These are phyloP conservation scores for Leccinellum luteum DNA, from an alignment of 768 basidiomycete genomes.

Conservation along the genomic window DNA sequence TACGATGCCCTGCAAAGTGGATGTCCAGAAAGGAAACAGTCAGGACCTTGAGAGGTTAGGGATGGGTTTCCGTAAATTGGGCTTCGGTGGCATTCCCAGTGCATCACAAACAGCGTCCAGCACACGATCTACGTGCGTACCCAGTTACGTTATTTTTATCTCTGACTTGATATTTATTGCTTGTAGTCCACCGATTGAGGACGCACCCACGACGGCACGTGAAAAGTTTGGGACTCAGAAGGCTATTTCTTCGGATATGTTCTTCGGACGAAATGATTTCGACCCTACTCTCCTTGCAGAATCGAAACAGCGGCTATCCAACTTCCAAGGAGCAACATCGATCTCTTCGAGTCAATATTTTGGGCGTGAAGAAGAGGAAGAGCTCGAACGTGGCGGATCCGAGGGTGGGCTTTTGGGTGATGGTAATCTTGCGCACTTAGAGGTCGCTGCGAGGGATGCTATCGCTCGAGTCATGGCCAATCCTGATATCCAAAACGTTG, in stretches of 20 bases:
- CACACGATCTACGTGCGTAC: constrained; percentile 37
- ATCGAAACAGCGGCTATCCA: constrained; percentile 76
- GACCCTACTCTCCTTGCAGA: constrained; percentile 70
- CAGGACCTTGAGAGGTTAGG: constrained; percentile 57
- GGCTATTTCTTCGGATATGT: constrained; percentile 97
- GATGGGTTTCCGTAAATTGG: constrained; percentile 75
- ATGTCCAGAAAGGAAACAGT: constrained; percentile 39
- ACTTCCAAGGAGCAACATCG: constrained; percentile 88
- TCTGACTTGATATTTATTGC: neutral
- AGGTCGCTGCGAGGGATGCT: constrained; percentile 71
- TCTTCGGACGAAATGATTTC: constrained; percentile 87
- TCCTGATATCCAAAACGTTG: constrained; percentile 84
- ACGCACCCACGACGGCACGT: constrained; percentile 75
- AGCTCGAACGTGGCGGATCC: constrained; percentile 38
- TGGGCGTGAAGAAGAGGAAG: constrained; percentile 82
- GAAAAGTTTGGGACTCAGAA: constrained; percentile 93
- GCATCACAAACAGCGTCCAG: constrained; percentile 53
- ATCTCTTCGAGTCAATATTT: constrained; percentile 98
- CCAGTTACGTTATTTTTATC: neutral
- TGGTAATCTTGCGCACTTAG: constrained; percentile 51
- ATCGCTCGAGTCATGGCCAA: constrained; percentile 73
- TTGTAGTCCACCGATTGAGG: constrained; percentile 39
- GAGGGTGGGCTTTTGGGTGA: constrained; percentile 56
- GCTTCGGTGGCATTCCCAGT: constrained; percentile 80
- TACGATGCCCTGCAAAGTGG: constrained; percentile 27